Evolutionary conservation across 176 grass and related monocot genomes (phyloP).

Genomic region (Ensete glaucum): DNA sequence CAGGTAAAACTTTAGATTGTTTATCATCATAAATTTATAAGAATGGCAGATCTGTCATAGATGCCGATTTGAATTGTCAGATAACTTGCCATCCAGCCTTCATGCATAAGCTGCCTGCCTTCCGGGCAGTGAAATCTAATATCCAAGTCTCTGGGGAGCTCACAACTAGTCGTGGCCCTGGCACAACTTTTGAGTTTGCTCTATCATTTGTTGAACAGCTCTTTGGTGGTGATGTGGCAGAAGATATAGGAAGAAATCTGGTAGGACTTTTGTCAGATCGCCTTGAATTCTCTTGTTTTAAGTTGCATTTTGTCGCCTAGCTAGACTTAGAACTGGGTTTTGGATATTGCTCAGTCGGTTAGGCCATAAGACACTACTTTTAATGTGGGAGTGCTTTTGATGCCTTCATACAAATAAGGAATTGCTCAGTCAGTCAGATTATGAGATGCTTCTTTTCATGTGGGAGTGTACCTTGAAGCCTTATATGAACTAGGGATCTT

Average conservation of each 20-base stretch:
- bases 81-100: conserved; percentile 93
- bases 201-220: conserved; percentile 83
- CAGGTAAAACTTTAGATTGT: conserved; percentile 37
- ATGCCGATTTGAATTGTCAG: conserved; percentile 33
- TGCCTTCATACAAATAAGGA: no score
- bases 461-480: no score
- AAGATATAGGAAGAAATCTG: conserved; percentile 49
- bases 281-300: conserved; percentile 13
- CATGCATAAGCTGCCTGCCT: conserved; percentile 70
- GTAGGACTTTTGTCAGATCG: conserved; percentile 23
- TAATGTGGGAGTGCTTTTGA: no score
- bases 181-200: conserved; percentile 73
- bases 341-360: no score
- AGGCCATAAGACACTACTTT: no score
- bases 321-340: no score
- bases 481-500: no score
- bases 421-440: no score
- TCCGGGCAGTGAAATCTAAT: conserved; percentile 69
- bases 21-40: background rate
- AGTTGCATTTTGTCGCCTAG: background rate
- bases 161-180: conserved; percentile 82
- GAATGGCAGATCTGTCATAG: background rate
- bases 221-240: conserved; percentile 46
- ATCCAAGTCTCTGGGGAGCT: conserved; percentile 81
- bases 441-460: no score